Percentiles rank a stretch among this genome's conserved stretches.
Conservation (phyloP, 108 stramenopile genomes). For the Cyclotella atomus region DNA sequence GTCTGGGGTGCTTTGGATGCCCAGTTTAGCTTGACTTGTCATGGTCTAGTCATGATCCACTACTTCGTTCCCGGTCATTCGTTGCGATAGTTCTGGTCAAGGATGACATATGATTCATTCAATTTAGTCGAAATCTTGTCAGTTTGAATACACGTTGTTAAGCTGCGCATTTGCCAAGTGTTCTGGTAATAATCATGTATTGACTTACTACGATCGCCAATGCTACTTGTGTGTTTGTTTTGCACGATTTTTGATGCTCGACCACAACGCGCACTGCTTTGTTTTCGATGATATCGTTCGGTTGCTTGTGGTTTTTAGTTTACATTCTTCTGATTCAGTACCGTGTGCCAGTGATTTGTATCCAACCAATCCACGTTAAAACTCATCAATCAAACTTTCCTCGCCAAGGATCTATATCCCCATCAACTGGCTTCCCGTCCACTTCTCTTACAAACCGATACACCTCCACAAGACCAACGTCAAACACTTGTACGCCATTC, state of each 20-base stretch:
- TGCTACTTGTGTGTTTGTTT: too few relatives aligned
- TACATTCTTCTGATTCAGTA: too few relatives aligned
- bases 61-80: conserved; percentile 34
- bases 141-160: too few relatives aligned
- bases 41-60: conserved; percentile 7
- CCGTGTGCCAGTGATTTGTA: too few relatives aligned
- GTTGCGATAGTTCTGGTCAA: conserved; percentile 24
- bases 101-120: background rate
- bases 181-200: too few relatives aligned
- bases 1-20: conserved; percentile 31
- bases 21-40: conserved; percentile 29
- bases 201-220: too few relatives aligned
- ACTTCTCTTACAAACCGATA: conserved; percentile 53
- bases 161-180: too few relatives aligned
- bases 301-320: too few relatives aligned
- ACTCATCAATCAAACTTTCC: conserved; percentile 46
- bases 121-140: conserved; percentile 19
- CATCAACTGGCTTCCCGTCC: conserved; percentile 49
- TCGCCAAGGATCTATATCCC: conserved; percentile 42
- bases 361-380: too few relatives aligned
- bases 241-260: too few relatives aligned
- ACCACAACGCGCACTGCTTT: too few relatives aligned
- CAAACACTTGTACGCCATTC: conserved; percentile 43
- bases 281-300: too few relatives aligned
- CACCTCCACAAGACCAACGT: conserved; percentile 51